These are phyloP conservation scores for Moesziomyces globuligerus DNA, from an alignment of 1,284 basidiomycete genomes.

Conservation along the genomic window DNA sequence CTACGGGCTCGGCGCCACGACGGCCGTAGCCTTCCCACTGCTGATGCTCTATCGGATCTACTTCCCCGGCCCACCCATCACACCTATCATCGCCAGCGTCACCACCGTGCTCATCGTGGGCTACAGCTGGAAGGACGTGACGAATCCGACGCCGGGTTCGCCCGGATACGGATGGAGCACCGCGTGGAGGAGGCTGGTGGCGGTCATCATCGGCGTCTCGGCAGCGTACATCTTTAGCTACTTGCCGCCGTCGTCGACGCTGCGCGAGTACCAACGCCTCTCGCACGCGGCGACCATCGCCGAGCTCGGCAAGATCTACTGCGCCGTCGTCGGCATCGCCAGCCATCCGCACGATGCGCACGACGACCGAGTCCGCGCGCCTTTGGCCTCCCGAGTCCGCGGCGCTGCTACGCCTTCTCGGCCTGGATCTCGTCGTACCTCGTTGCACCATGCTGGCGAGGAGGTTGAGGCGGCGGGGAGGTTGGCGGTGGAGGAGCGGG, in stretches of 20 bases:
- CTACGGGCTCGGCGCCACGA: conserved; percentile 78
- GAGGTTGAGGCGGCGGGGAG: not conserved
- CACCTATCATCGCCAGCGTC: conserved; percentile 78
- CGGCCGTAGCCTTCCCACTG: conserved; percentile 76
- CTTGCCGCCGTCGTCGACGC: conserved; percentile 67
- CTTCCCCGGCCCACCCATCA: conserved; percentile 79
- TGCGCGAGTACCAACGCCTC: conserved; percentile 68
- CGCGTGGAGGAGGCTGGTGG: conserved; percentile 69
- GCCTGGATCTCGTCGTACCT: conserved; percentile 7
- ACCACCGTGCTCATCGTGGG: conserved; percentile 71
- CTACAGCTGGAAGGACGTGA: conserved; percentile 57
- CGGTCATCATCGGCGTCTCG: conserved; percentile 61
- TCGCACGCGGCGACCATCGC: conserved; percentile 68
- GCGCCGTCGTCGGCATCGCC: conserved; percentile 68
- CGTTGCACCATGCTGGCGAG: no score
- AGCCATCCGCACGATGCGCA: conserved; percentile 23
- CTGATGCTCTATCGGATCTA: conserved; percentile 74
- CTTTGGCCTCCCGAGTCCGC: no score
- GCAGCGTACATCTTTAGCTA: conserved; percentile 61
- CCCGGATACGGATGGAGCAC: conserved; percentile 69
- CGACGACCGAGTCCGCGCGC: not conserved
- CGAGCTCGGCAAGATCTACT: conserved; percentile 68
- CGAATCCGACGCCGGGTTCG: conserved; percentile 51
- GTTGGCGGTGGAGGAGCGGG: conserved; percentile 4
- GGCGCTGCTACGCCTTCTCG: conserved; percentile 6